Percentiles rank a stretch among this genome's conserved stretches.
Evolutionary conservation across 192 early-diverging fungal genomes (phyloP).

Genomic region (Cetraspora pellucida): DNA sequence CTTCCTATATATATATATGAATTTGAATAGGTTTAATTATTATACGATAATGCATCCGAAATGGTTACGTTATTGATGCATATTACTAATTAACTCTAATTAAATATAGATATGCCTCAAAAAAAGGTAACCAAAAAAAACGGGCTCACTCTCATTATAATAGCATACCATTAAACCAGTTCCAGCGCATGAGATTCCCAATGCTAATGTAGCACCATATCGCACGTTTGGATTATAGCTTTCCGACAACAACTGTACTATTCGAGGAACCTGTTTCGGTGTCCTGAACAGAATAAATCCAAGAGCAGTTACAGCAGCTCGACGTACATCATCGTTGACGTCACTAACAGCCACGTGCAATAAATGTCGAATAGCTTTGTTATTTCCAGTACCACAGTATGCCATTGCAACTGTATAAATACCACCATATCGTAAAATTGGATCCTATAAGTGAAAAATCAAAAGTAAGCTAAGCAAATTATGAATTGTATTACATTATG

Average conservation of each 20-base stretch:
- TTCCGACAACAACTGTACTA: slow-evolving; percentile 96
- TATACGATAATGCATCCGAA: too few relatives aligned
- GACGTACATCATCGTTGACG: slow-evolving; percentile 98
- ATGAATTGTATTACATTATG: too few relatives aligned
- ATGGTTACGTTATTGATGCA: too few relatives aligned
- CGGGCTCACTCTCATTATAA: too few relatives aligned
- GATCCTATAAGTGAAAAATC: slow-evolving; percentile 59
- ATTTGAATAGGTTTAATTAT: too few relatives aligned
- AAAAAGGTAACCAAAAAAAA: too few relatives aligned
- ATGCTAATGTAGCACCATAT: slow-evolving; percentile 92
- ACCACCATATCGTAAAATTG: slow-evolving; percentile 93
- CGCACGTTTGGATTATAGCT: slow-evolving; percentile 99
- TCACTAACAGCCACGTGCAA: slow-evolving; percentile 98
- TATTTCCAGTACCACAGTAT: slow-evolving; percentile 96
- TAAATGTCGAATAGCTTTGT: slow-evolving; percentile 90
- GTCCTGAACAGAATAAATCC: slow-evolving; percentile 93
- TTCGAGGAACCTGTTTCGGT: slow-evolving; percentile 95
- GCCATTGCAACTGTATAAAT: slow-evolving; percentile 98
- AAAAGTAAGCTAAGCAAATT: neutral
- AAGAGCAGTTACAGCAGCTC: slow-evolving; percentile 96
- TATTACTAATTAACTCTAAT: too few relatives aligned
- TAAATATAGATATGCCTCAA: too few relatives aligned
- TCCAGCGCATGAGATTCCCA: slow-evolving; percentile 97
- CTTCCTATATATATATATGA: slow-evolving; percentile 57
- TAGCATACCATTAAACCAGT: slow-evolving; percentile 72